A percentile compares a stretch with the other conserved stretches of the same genome.
phyloP scores from a whole-genome alignment of 1,139 yeast species.

The Eremothecium coryli region DNA sequence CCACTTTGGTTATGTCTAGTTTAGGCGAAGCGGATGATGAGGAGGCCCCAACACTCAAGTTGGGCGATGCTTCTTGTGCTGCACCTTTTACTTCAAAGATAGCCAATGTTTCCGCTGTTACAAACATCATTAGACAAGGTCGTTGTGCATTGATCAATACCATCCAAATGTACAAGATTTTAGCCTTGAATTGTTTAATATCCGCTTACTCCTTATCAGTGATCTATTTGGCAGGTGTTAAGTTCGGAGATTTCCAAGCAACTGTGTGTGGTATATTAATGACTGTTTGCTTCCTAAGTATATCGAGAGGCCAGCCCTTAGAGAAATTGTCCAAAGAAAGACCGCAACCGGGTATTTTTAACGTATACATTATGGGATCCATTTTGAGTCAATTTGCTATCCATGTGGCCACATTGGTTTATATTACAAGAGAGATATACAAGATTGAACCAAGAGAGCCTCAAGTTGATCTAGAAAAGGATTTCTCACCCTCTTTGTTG shows the following conservation, averaged over 20 bases:
- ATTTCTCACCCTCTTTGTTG: constrained; percentile 76
- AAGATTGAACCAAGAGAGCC: constrained; percentile 87
- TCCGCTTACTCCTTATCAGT: constrained; percentile 94
- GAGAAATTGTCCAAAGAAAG: constrained; percentile 86
- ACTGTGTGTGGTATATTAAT: constrained; percentile 85
- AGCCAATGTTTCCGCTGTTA: constrained; percentile 85
- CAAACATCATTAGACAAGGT: constrained; percentile 93
- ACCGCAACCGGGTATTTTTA: constrained; percentile 97
- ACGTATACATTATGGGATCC: constrained; percentile 92
- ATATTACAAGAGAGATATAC: constrained; percentile 76
- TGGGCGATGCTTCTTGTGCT: constrained; percentile 99
- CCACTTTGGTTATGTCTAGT: constrained; percentile 65
- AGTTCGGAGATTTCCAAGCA: constrained; percentile 95
- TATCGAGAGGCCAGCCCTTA: constrained; percentile 87
- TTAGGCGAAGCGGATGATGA: constrained; percentile 66
- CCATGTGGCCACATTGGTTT: constrained; percentile 74
- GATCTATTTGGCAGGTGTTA: constrained; percentile 91
- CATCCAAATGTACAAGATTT: constrained; percentile 95
- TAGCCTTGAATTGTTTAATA: constrained; percentile 93
- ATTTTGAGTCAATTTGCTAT: constrained; percentile 93
- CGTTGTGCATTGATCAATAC: constrained; percentile 97
- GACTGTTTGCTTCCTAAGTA: constrained; percentile 90
- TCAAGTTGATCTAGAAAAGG: constrained; percentile 79
- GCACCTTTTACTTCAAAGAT: constrained; percentile 97
- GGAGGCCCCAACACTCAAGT: constrained; percentile 86